Conservation (phyloP, 805 yeast genomes). For the Torulaspora microellipsoides region DNA sequence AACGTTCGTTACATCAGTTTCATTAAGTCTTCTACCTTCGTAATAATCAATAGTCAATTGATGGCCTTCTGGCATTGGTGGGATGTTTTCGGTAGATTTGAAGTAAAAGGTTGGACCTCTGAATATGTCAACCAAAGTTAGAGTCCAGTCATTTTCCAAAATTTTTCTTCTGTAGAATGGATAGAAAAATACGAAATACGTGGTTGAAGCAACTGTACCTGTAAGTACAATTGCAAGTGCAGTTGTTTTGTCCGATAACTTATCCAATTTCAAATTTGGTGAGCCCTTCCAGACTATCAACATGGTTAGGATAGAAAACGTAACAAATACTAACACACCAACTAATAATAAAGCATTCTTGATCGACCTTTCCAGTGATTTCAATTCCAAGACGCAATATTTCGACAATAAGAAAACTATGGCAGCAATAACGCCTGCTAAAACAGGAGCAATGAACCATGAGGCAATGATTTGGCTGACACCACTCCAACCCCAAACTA, state of each 20-base stretch:
- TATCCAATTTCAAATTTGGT: slow-evolving; percentile 55
- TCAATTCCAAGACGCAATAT: slow-evolving; percentile 51
- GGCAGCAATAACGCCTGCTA: slow-evolving; percentile 62
- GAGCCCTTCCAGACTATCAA: slow-evolving; percentile 79
- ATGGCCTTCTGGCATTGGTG: slow-evolving; percentile 62
- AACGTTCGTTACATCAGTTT: slow-evolving; percentile 9
- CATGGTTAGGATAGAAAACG: slow-evolving; percentile 65
- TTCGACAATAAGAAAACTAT: slow-evolving; percentile 56
- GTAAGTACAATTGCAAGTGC: slow-evolving; percentile 61
- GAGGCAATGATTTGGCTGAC: slow-evolving; percentile 70
- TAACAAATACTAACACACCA: slow-evolving; percentile 56
- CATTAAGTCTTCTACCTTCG: slow-evolving; percentile 48
- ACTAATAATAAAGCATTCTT: slow-evolving; percentile 52
- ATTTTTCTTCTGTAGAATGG: slow-evolving; percentile 63
- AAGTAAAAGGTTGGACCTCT: slow-evolving; percentile 55
- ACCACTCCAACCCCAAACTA: slow-evolving; percentile 74
- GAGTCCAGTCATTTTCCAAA: slow-evolving; percentile 60
- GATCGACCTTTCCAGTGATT: slow-evolving; percentile 42
- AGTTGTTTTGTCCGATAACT: slow-evolving; percentile 49
- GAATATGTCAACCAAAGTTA: slow-evolving; percentile 51
- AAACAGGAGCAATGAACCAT: slow-evolving; percentile 72
- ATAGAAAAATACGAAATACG: slow-evolving; percentile 51
- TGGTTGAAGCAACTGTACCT: slow-evolving; percentile 49
- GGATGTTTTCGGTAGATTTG: slow-evolving; percentile 52
- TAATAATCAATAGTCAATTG: slow-evolving; percentile 59